Evolutionary conservation across 176 grass and related monocot genomes (phyloP), one percentile per base, ranked within the genome.

Genomic region (Calamus simplicifolius): DNA sequence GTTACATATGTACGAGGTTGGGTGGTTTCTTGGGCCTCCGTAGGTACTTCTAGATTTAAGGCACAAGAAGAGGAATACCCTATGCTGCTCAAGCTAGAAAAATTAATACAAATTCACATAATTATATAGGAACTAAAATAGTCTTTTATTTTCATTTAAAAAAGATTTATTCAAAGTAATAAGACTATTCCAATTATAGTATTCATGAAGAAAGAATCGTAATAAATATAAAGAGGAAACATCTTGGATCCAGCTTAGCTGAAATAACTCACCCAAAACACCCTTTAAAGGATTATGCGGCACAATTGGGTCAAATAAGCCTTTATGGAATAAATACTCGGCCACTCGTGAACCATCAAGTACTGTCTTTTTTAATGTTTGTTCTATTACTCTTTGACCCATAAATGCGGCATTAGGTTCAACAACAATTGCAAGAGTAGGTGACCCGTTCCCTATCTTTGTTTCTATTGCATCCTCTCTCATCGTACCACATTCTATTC

Each of bases 11-110:
- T 51, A 50, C 8, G 13, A 50, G 31, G 29, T 50, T 2, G n/a
- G 16, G 35, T 62, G 35, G 55, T 28, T 62, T 62, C 38, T 51
- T 73, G 57, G 70, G 18, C 25, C 56, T 73, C 21, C 5, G 58
- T 18, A 14, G 57, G 70, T 54, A 51, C 70, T 73, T 63, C 4
- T 54, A 3, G 48, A 62, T 63, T 73, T 5, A 73, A 73, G 57
- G 70, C 15, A 27, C 57, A 61, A 53, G 57, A 73, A 73, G n/a
- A 73, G 57, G 31, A 18, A 62, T 43, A 73, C 8, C 58, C 14
- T 73, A 21, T 23, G 54, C 21, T 23, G 21, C 21, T 23, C 21
- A 23, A 23, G 21, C 21, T 1, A 50, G 48, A 50, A 50, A 7
- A 5, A 50, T 1, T 50, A 50, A 50, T 7, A 50, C 48, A 14